Percentiles rank a stretch among this genome's conserved stretches.
Evolutionary conservation across 108 stramenopile genomes (phyloP).

Genomic region (Craspedostauros australis): DNA sequence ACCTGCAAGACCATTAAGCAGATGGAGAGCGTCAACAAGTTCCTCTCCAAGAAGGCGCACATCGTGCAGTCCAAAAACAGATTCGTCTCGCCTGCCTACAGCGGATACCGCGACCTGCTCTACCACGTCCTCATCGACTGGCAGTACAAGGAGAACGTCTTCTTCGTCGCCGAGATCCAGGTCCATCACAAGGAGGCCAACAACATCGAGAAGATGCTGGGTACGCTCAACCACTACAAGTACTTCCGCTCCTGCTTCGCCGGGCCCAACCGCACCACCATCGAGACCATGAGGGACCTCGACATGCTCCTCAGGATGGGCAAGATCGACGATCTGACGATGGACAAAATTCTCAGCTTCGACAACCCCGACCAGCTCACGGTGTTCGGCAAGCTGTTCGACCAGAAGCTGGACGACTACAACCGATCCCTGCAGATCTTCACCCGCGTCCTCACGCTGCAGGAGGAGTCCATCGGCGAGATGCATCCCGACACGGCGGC

Average conservation of each 20-base stretch:
- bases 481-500: conserved; percentile 30
- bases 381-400: conserved; percentile 24
- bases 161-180: conserved; percentile 33
- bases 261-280: conserved; percentile 8
- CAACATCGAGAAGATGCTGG: conserved; percentile 33
- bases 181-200: conserved; percentile 34
- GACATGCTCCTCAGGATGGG: conserved; percentile 18
- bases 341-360: conserved; percentile 19
- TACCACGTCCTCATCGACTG: conserved; percentile 31
- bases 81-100: conserved; percentile 25
- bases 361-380: conserved; percentile 25
- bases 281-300: conserved; percentile 21
- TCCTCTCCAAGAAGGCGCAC: conserved; percentile 28
- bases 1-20: conserved; percentile 35
- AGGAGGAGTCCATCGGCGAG: conserved; percentile 17
- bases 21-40: conserved; percentile 27
- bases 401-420: conserved; percentile 28
- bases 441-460: conserved; percentile 16
- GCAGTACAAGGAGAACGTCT: conserved; percentile 27
- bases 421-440: conserved; percentile 27
- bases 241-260: conserved; percentile 34
- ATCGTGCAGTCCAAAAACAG: conserved; percentile 35
- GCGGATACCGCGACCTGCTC: conserved; percentile 30
- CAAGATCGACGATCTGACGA: conserved; percentile 16
- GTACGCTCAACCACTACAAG: conserved; percentile 27